phyloP scores from a whole-genome alignment of 129 eudicot species.

The Saposhnikovia divaricata region DNA sequence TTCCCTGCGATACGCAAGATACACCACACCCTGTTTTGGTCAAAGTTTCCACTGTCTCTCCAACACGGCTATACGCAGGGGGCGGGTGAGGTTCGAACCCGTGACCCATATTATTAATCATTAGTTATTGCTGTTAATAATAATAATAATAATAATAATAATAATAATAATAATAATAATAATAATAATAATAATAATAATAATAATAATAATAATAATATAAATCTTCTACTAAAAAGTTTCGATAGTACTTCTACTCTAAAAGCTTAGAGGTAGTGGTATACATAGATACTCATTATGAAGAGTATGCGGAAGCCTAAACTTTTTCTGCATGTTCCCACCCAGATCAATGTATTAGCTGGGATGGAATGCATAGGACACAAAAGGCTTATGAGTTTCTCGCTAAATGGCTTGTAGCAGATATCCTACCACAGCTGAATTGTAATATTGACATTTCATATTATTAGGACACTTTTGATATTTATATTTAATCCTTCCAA shows the following conservation, averaged over 20 bases:
- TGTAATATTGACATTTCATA: background rate
- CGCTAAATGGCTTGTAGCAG: conserved; percentile 5
- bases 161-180: no score
- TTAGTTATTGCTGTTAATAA: background rate
- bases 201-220: no score
- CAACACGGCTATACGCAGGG: no score
- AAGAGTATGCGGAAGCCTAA: conserved; percentile 18
- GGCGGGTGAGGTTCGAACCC: no score
- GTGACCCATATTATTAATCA: background rate
- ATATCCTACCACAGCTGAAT: background rate
- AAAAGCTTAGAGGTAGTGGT: conserved; percentile 24
- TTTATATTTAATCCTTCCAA: background rate
- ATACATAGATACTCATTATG: background rate
- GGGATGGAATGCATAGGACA: conserved; percentile 33
- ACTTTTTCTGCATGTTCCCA: conserved; percentile 13
- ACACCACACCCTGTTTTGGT: no score
- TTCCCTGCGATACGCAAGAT: no score
- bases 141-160: no score
- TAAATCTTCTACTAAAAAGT: background rate
- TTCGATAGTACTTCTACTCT: conserved; percentile 8
- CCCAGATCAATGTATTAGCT: conserved; percentile 12
- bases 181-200: no score
- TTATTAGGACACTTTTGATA: background rate
- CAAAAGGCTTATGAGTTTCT: conserved; percentile 17
- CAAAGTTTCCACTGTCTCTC: no score